Evolutionary conservation across 2,329 filamentous ascomycete species (phyloP).

Genomic region (Graphilbum ipis-grandicollis): DNA sequence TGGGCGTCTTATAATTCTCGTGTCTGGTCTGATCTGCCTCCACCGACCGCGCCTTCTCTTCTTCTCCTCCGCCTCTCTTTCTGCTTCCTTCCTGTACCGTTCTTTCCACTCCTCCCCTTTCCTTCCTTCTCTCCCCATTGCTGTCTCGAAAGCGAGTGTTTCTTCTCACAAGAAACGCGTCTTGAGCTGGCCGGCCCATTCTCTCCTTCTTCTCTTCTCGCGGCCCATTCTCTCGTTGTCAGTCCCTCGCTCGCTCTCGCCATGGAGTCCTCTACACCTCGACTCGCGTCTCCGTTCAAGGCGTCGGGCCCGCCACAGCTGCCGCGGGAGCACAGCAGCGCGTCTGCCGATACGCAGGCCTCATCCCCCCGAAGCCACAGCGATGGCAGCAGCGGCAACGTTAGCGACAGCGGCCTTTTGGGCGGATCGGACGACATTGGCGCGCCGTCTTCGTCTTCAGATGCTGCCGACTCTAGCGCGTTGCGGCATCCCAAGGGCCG

Average conservation of each 20-base stretch:
- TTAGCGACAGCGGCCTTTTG: too few relatives aligned
- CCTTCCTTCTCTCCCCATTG: background rate
- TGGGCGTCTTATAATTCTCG: conserved; percentile 7
- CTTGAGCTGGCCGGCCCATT: too few relatives aligned
- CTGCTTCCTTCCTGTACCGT: background rate
- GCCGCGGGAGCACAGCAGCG: conserved; percentile 1
- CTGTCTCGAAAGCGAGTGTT: too few relatives aligned
- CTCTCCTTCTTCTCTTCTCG: conserved; percentile 1
- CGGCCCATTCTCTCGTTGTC: too few relatives aligned
- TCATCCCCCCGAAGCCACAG: conserved; percentile 7
- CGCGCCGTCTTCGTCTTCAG: conserved; percentile 7
- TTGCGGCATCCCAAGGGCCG: conserved; percentile 37
- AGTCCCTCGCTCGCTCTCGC: background rate
- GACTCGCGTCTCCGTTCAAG: conserved; percentile 5
- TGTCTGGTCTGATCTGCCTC: conserved; percentile 7
- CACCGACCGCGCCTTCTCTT: conserved; percentile 1
- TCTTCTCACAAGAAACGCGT: too few relatives aligned
- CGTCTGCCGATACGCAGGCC: conserved; percentile 3
- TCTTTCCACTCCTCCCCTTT: background rate
- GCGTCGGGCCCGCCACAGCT: conserved; percentile 3
- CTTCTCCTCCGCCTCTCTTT: background rate
- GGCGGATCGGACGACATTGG: conserved; percentile 4
- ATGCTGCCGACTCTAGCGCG: conserved; percentile 4
- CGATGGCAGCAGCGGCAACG: conserved; percentile 1
- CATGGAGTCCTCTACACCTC: conserved; percentile 6